These are phyloP conservation scores for Dictyostelium intermedium DNA, from an alignment of 78 protist genomes.

Conservation along the genomic window DNA sequence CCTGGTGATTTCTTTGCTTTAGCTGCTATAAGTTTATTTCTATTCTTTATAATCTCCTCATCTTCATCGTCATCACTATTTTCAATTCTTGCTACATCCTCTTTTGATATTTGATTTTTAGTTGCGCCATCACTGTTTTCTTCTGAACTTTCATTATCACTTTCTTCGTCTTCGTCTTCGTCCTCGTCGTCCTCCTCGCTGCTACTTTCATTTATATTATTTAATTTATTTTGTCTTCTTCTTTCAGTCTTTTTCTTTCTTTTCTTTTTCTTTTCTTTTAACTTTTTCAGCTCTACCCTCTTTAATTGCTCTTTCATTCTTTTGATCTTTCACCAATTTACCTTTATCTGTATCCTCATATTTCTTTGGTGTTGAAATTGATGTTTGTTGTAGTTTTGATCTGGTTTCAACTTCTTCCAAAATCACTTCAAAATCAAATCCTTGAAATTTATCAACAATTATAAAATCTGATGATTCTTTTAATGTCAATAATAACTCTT, in stretches of 20 bases:
- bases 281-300: slow-evolving; percentile 13
- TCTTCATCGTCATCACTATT: slow-evolving; percentile 4
- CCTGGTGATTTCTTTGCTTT: slow-evolving; percentile 19
- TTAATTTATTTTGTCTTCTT: neutral
- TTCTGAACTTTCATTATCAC: neutral
- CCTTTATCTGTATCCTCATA: slow-evolving; percentile 70
- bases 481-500: slow-evolving; percentile 36
- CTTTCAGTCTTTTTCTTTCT: slow-evolving; percentile 1
- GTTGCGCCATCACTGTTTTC: neutral
- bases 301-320: slow-evolving; percentile 40
- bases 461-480: slow-evolving; percentile 47
- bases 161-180: slow-evolving; percentile 9
- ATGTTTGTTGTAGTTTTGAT: slow-evolving; percentile 17
- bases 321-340: neutral
- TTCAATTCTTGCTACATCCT: neutral
- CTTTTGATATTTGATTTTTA: neutral
- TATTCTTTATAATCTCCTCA: slow-evolving; percentile 1
- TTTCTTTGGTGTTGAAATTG: slow-evolving; percentile 8
- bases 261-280: slow-evolving; percentile 4
- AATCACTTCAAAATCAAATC: slow-evolving; percentile 29
- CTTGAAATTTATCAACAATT: slow-evolving; percentile 5
- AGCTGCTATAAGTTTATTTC: neutral
- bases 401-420: slow-evolving; percentile 15
- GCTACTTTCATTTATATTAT: neutral
- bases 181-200: neutral